Evolutionary conservation across 306 rosid species (phyloP).

Genomic region (Citrullus amarus): DNA sequence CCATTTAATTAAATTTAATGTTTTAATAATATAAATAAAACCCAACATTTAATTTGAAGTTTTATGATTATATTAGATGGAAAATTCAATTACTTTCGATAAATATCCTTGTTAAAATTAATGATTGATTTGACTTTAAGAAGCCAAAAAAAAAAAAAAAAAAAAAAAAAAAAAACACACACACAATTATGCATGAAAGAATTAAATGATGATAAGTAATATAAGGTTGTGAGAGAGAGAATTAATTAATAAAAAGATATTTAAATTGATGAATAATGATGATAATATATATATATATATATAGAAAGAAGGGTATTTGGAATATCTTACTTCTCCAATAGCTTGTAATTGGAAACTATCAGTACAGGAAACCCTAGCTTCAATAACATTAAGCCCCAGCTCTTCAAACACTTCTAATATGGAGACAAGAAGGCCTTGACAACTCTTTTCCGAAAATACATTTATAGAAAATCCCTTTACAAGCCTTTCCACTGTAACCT

Average conservation of each 20-base stretch:
- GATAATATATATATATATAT: neutral
- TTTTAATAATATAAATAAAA: neutral
- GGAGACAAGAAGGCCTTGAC: slow-evolving; percentile 80
- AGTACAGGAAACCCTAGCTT: slow-evolving; percentile 99
- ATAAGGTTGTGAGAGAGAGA: too few species aligned
- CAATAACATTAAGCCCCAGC: slow-evolving; percentile 65
- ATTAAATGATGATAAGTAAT: too few species aligned
- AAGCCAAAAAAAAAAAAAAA: too few species aligned
- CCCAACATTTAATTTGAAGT: neutral
- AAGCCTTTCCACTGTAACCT: slow-evolving; percentile 84
- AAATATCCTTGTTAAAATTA: neutral
- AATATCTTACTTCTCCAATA: slow-evolving; percentile 66
- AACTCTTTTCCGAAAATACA: slow-evolving; percentile 47
- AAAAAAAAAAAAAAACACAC: too few species aligned
- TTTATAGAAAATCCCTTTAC: slow-evolving; percentile 73
- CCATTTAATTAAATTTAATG: neutral
- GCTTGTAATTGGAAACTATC: slow-evolving; percentile 78
- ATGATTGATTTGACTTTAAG: neutral
- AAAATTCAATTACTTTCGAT: neutral
- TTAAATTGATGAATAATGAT: neutral
- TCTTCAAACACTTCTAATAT: slow-evolving; percentile 77
- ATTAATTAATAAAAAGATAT: neutral
- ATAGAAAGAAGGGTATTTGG: neutral
- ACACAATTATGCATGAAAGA: neutral
- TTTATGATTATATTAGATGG: neutral